Evolutionary conservation across 257 asterid genomes (phyloP).

Genomic region (Coffea canephora): DNA sequence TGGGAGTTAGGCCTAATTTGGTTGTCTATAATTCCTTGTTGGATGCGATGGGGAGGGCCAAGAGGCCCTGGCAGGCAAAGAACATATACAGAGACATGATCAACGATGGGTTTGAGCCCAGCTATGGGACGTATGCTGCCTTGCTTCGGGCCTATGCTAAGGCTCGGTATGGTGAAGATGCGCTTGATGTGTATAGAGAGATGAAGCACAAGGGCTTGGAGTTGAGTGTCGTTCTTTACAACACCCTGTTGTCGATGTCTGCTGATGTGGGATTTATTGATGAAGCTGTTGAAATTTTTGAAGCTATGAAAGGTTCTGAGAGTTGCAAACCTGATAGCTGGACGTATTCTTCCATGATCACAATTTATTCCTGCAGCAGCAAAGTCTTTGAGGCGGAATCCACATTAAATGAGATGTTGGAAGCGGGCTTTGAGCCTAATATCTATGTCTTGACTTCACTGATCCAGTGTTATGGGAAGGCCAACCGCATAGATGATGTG

Average conservation of each 20-base stretch:
- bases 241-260: slow-evolving; percentile 69
- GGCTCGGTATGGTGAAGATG: slow-evolving; percentile 77
- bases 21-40: slow-evolving; percentile 62
- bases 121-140: slow-evolving; percentile 76
- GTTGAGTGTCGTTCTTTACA: slow-evolving; percentile 61
- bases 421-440: slow-evolving; percentile 74
- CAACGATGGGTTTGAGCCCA: slow-evolving; percentile 54
- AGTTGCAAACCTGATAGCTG: slow-evolving; percentile 69
- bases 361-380: slow-evolving; percentile 75
- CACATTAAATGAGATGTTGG: slow-evolving; percentile 62
- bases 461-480: slow-evolving; percentile 89
- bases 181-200: slow-evolving; percentile 64
- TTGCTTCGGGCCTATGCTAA: slow-evolving; percentile 67
- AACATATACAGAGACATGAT: slow-evolving; percentile 66
- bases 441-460: slow-evolving; percentile 72
- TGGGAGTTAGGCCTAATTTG: slow-evolving; percentile 58
- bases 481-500: slow-evolving; percentile 71
- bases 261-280: slow-evolving; percentile 76
- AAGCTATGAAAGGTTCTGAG: slow-evolving; percentile 64
- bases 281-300: slow-evolving; percentile 71
- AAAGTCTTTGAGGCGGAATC: slow-evolving; percentile 80
- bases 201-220: slow-evolving; percentile 82
- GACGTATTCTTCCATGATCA: slow-evolving; percentile 75
- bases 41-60: slow-evolving; percentile 98
- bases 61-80: slow-evolving; percentile 92